Evolutionary conservation across 73 alveolate species (phyloP), one percentile per base, ranked within the genome.

Genomic region (Tetrahymena malaccensis): DNA sequence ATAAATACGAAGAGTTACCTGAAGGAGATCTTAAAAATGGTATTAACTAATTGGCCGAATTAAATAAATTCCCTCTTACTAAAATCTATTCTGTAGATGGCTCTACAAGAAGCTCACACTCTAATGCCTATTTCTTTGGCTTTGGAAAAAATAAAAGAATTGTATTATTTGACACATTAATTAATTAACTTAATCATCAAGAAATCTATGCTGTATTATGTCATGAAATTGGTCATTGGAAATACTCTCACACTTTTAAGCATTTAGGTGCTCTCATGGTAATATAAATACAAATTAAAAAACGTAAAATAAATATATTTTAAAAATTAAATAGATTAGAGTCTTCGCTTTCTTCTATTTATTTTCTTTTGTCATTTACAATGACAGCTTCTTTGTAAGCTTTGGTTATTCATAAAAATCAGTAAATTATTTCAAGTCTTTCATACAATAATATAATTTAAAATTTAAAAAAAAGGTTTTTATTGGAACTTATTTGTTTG

Each of bases 161-260:
- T 19, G 99, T 98, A 25, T 85, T 98, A 93, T 98, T 38, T 96
- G 99, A 98, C 96, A 98, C 99, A 25, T 96, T 98, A 94, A 95
- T 96, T 37, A 98, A 97, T 70, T 94, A 98, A 50, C 93, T 94
- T 85, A 85, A 85, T 25, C 94, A 97, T 93, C 96, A 96, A 43
- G 99, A 98, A 96, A 98, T 98, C 33, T 98, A 94, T 37, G 99
- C 98, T 12, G 98, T 98, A 40, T 89, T 98, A 43, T 98, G 98
- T 33, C 99, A 98, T 96, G 99, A 98, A 95, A 94, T 98, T 33
- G 99, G 99, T 27, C 99, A 98, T 96, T 98, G 99, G 99, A 83
- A 94, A 37, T 95, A 96, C 93, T 96, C 96, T 27, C 99, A 98
- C 94, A 96, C 94, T 84, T 35, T 95, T 33, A 70, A 70, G 89